These are phyloP conservation scores for Pyrenochaeta sp. DNA, from an alignment of 2,329 filamentous ascomycete species.

Conservation along the genomic window DNA sequence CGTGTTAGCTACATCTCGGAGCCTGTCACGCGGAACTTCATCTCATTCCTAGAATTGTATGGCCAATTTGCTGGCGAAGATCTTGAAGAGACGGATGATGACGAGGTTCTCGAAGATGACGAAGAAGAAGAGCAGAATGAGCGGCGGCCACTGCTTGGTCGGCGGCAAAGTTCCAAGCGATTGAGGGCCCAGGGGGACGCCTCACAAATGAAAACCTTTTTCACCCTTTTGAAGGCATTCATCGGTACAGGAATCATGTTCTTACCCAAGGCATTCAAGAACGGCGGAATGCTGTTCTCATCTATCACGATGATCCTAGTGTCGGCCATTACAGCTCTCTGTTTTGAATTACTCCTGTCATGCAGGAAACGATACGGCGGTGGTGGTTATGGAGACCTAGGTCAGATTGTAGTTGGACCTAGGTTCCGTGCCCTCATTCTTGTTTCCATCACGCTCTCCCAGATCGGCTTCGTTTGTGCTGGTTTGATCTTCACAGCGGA, in stretches of 20 bases:
- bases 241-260: slow-evolving; percentile 86
- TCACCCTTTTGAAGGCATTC: slow-evolving; percentile 80
- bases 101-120: slow-evolving; percentile 61
- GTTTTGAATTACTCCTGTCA: slow-evolving; percentile 75
- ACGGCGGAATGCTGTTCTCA: slow-evolving; percentile 79
- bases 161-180: slow-evolving; percentile 61
- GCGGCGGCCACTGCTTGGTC: slow-evolving; percentile 67
- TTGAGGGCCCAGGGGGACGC: slow-evolving; percentile 67
- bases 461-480: slow-evolving; percentile 80
- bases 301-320: slow-evolving; percentile 72
- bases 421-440: slow-evolving; percentile 72
- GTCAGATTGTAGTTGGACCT: slow-evolving; percentile 64
- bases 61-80: slow-evolving; percentile 81
- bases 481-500: slow-evolving; percentile 81
- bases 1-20: slow-evolving; percentile 55
- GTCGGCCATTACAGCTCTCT: slow-evolving; percentile 72
- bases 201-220: slow-evolving; percentile 76
- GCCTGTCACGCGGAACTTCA: slow-evolving; percentile 73
- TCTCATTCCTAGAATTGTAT: slow-evolving; percentile 79
- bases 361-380: slow-evolving; percentile 72
- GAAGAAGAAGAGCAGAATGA: slow-evolving; percentile 64
- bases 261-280: slow-evolving; percentile 79
- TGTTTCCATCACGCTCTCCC: slow-evolving; percentile 74
- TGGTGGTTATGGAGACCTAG: slow-evolving; percentile 78
- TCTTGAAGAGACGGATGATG: slow-evolving; percentile 66